phyloP scores from a whole-genome alignment of 176 grass and related monocot species.

The Rhynchospora tenuis region DNA sequence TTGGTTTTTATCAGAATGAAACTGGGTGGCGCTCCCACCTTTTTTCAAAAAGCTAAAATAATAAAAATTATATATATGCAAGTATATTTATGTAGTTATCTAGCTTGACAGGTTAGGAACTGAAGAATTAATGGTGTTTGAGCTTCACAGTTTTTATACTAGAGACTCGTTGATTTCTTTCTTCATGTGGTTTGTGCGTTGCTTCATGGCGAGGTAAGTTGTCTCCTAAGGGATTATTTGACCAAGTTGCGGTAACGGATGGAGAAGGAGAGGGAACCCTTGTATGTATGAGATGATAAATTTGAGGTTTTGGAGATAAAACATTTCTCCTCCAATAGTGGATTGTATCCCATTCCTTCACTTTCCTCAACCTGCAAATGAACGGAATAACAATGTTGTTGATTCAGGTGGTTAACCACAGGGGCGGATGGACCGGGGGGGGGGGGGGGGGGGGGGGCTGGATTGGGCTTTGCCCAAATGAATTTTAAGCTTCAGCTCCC shows the following conservation, averaged over 20 bases:
- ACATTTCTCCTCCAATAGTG: not conserved
- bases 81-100: conserved; percentile 14
- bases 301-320: not conserved
- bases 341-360: not conserved
- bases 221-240: not conserved
- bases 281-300: not conserved
- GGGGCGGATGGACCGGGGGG: no score
- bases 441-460: no score
- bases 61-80: not conserved
- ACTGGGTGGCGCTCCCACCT: no score
- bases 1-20: no score
- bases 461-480: no score
- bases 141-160: not conserved
- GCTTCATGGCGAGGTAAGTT: conserved; percentile 17
- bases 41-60: not conserved
- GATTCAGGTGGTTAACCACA: no score
- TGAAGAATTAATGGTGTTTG: not conserved
- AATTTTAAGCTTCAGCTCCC: no score
- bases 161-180: not conserved
- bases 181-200: not conserved
- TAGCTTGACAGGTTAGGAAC: conserved; percentile 18
- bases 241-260: not conserved
- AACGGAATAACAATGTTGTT: not conserved
- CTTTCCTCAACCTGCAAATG: not conserved
- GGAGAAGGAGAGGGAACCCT: conserved; percentile 3